phyloP scores from a whole-genome alignment of 768 basidiomycete species.

The Cystofilobasidium ferigula region DNA sequence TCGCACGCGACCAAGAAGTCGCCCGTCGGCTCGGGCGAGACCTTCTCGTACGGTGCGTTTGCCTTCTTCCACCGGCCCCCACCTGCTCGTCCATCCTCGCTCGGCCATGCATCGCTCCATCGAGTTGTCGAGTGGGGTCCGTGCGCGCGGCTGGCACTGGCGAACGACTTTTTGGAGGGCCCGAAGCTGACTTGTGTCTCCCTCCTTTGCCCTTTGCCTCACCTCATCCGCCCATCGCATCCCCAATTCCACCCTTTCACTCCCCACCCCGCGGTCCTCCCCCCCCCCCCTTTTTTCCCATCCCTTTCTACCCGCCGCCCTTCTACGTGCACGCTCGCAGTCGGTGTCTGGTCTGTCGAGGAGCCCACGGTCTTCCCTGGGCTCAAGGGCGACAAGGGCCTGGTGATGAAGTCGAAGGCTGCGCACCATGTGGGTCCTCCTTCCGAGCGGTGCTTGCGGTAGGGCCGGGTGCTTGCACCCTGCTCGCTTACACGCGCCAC shows the following conservation, averaged over 20 bases:
- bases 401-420: conserved; percentile 80
- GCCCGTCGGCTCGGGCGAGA: conserved; percentile 76
- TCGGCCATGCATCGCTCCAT: no score
- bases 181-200: not conserved
- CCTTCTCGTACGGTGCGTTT: conserved; percentile 32
- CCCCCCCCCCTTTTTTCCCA: not conserved
- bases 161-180: no score
- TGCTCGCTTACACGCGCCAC: no score
- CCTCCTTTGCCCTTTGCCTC: not conserved
- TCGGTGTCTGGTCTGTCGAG: conserved; percentile 94
- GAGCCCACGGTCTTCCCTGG: conserved; percentile 59
- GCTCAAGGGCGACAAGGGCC: conserved; percentile 74
- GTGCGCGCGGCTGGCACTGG: no score
- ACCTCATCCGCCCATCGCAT: no score
- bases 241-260: no score
- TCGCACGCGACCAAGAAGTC: conserved; percentile 98
- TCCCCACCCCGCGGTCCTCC: no score
- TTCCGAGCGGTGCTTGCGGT: not conserved
- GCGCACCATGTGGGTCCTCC: conserved; percentile 59
- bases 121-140: no score
- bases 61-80: not conserved
- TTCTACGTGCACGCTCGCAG: conserved; percentile 58
- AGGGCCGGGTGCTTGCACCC: no score
- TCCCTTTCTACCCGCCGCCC: not conserved
- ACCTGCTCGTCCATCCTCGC: not conserved